Base-by-base conservation (phyloP, 148 eudicot genomes). In the Diospyros kaki region DNA sequence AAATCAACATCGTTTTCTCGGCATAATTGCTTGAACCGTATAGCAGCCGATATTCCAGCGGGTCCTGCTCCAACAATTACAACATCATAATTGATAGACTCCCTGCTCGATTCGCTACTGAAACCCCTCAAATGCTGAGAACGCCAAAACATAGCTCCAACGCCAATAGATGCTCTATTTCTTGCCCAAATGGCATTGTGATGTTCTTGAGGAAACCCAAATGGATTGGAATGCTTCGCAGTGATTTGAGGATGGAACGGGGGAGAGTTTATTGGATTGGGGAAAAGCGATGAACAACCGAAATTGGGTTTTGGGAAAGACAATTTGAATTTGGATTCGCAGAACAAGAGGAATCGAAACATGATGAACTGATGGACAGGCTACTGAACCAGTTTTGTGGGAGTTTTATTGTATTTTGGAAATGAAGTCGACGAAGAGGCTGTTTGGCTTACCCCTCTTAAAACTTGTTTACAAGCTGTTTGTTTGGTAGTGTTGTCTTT, bases 21-120 rank as follows among this genome's bases (percentile, higher is more conserved):
- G 52, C 93, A 86, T 71, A 94, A 54, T 53, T 94, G 97, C 82
- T 94, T 94, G 81, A 94, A 81, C 69, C 89, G 73, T 56, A 94
- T 94, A 53, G 98, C 97, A 1, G 98, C 98, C 14, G 98, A 92
- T 63, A 94, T 79, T 12, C 98, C 98, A 54, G 98, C 96, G 10
- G 98, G 98, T 12, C 98, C 98, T 14, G 90, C 98, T 15, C 98
- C 98, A 45, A 94, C 98, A 28, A 94, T 87, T 3, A 94, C 96
- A 18, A 94, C 96, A 58, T 94, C 98, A 66, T 92, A 94, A 43
- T 84, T 82, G 79, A 94, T 79, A 28, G 82, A 80, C 75, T 94
- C 98, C 52, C 98, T 85, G 58, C 58, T 80, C 14, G 77, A 45
- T 63, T 67, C 84, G 54, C 82, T 75, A 58, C 90, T 78, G 74